Evolutionary conservation across 148 eudicot species (phyloP), one percentile per base, ranked within the genome.

Genomic region (Rhododendron ferrugineum): DNA sequence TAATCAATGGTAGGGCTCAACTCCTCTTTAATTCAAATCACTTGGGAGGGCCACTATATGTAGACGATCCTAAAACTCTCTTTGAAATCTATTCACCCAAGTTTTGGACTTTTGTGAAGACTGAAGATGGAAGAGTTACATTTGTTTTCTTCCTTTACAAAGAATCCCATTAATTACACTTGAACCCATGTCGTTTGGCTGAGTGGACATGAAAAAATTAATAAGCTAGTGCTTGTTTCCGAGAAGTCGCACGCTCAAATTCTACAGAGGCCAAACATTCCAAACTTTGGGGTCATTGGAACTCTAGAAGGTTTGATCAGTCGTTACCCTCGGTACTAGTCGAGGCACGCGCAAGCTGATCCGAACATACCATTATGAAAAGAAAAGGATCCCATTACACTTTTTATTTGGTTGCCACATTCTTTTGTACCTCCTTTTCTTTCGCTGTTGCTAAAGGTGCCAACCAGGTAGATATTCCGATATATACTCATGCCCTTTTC

Each of bases 1-100:
- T 30, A 30, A 80, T 80, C 42, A 80, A 14, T 52, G 82, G 82
- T 80, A 30, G 82, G 62, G 82, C 60, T 50, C 82, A 30, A 3
- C 11, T 8, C 62, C 42, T 52, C 82, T 52, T 80, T 80, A 80
- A 80, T 52, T 80, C 66, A 52, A 52, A 18, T 30, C 14, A 52
- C 34, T 80, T 15, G 66, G 66, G 32, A 80, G 44, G 64, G 64
- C 56, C 82, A 30, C 82, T 52, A 16, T 15, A n/a, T n/a, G n/a
- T n/a, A 16, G 32, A 52, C 34, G 2, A 23, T 52, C 64, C 42
- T 26, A 49, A 23, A 18, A 46, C 32, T 49, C 20, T 5, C 81
- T 52, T 80, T 52, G 66, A 52, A 80, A 80, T 28, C 34, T 26
- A 7, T 6, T 52, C n/a, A 30, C 36, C 66, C 44, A 52, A 79